Percentiles rank a stretch among this genome's conserved stretches.
Conservation (phyloP, 768 basidiomycete species). For the Botryobasidium botryosum region DNA sequence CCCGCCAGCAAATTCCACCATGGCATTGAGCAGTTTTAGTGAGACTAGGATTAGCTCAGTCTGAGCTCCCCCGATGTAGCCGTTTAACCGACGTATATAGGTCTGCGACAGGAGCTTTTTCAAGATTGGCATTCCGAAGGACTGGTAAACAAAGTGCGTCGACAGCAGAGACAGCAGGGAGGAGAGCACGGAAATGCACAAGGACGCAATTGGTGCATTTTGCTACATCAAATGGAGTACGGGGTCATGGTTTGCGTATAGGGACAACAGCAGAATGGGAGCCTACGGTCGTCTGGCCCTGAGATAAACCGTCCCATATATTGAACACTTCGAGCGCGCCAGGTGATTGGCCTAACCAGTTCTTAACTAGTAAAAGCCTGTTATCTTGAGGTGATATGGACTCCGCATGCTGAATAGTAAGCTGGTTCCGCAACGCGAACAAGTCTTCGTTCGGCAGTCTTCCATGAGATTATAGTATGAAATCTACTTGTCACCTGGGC, state of each 20-base stretch:
- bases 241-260: constrained; percentile 4
- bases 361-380: constrained; percentile 38
- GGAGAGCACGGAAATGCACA: constrained; percentile 37
- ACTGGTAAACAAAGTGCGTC: constrained; percentile 50
- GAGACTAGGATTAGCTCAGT: constrained; percentile 51
- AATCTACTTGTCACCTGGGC: too few relatives aligned
- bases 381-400: constrained; percentile 37
- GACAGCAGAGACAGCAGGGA: constrained; percentile 46
- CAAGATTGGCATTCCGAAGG: constrained; percentile 42
- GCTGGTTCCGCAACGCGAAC: constrained; percentile 41
- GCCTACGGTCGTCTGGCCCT: too few relatives aligned
- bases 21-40: constrained; percentile 41
- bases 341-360: constrained; percentile 42
- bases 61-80: constrained; percentile 42
- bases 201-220: constrained; percentile 4
- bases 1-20: constrained; percentile 50
- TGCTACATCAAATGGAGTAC: not conserved
- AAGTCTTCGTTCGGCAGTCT: constrained; percentile 30
- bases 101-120: constrained; percentile 39
- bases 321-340: constrained; percentile 44
- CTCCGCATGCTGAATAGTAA: constrained; percentile 36
- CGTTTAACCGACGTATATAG: constrained; percentile 39
- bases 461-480: too few relatives aligned
- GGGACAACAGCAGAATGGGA: constrained; percentile 2
- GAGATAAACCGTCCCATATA: constrained; percentile 38